phyloP scores from a whole-genome alignment of 192 early-diverging fungal genomes.

The Coemansia sp. region DNA sequence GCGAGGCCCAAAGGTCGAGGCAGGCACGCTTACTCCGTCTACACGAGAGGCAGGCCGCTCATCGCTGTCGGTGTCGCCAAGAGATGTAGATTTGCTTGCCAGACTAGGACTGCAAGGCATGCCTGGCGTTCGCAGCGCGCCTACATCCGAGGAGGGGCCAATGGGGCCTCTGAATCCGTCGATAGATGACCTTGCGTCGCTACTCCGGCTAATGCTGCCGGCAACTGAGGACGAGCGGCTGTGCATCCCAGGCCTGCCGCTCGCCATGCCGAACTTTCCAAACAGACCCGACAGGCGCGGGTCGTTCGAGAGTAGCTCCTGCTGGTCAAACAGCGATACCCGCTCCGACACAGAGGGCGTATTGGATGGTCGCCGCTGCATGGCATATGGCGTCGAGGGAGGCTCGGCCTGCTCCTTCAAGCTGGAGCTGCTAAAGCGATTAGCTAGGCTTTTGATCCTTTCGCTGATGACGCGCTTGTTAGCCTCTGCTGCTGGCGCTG shows the following conservation, averaged over 20 bases:
- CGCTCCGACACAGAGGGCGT: slow-evolving; percentile 53
- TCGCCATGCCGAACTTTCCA: slow-evolving; percentile 45
- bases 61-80: neutral
- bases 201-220: slow-evolving; percentile 9
- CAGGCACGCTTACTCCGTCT: neutral
- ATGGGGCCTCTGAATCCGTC: neutral
- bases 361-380: slow-evolving; percentile 45
- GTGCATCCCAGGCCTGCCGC: slow-evolving; percentile 19
- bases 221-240: slow-evolving; percentile 44
- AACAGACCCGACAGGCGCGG: slow-evolving; percentile 39
- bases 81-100: neutral
- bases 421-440: slow-evolving; percentile 47
- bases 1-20: neutral
- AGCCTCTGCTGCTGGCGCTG: slow-evolving; percentile 11
- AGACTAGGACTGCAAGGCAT: neutral
- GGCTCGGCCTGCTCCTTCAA: slow-evolving; percentile 24
- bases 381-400: slow-evolving; percentile 12
- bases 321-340: slow-evolving; percentile 47
- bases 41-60: neutral
- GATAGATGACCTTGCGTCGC: slow-evolving; percentile 5
- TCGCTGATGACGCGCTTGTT: slow-evolving; percentile 51
- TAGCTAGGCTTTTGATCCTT: slow-evolving; percentile 47
- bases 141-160: neutral
- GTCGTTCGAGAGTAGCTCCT: slow-evolving; percentile 21
- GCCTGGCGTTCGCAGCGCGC: neutral